Conservation (phyloP, 768 basidiomycete species). For the Boletus bicolor region DNA sequence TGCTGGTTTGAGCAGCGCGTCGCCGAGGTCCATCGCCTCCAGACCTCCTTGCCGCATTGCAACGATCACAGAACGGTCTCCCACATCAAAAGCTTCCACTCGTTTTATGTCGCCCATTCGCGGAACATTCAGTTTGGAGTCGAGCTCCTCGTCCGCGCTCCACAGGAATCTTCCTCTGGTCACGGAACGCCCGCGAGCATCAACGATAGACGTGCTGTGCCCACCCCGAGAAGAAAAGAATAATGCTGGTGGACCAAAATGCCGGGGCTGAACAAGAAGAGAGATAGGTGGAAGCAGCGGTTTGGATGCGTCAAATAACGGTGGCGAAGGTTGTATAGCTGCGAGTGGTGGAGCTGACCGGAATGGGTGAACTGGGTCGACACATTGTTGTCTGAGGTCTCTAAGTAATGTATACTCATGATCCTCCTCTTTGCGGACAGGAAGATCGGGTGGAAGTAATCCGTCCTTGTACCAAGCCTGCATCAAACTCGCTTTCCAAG, state of each 20-base stretch:
- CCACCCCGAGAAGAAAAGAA: slow-evolving; percentile 90
- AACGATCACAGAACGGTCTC: slow-evolving; percentile 72
- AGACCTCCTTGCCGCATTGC: slow-evolving; percentile 86
- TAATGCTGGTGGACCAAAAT: slow-evolving; percentile 83
- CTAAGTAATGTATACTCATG: slow-evolving; percentile 62
- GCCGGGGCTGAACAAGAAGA: slow-evolving; percentile 70
- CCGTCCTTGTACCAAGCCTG: slow-evolving; percentile 88
- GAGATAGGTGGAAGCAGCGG: slow-evolving; percentile 73
- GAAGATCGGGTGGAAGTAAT: slow-evolving; percentile 75
- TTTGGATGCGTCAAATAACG: slow-evolving; percentile 39
- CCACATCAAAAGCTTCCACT: slow-evolving; percentile 77
- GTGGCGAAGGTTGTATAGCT: slow-evolving; percentile 24
- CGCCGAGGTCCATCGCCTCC: slow-evolving; percentile 75
- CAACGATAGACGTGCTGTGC: slow-evolving; percentile 84
- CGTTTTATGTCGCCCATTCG: slow-evolving; percentile 82
- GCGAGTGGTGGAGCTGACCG: slow-evolving; percentile 43
- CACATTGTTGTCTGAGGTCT: slow-evolving; percentile 71
- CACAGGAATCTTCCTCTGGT: slow-evolving; percentile 77
- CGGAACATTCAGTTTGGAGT: slow-evolving; percentile 33
- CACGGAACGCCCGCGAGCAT: slow-evolving; percentile 80
- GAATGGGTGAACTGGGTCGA: slow-evolving; percentile 84
- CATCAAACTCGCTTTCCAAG: slow-evolving; percentile 87
- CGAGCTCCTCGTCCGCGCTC: slow-evolving; percentile 61
- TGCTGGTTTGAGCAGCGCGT: slow-evolving; percentile 75
- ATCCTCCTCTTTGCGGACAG: slow-evolving; percentile 76